Evolutionary conservation across 495 filamentous ascomycete species (phyloP), one percentile per base, ranked within the genome.

Genomic region (Aspergillus cavernicola): DNA sequence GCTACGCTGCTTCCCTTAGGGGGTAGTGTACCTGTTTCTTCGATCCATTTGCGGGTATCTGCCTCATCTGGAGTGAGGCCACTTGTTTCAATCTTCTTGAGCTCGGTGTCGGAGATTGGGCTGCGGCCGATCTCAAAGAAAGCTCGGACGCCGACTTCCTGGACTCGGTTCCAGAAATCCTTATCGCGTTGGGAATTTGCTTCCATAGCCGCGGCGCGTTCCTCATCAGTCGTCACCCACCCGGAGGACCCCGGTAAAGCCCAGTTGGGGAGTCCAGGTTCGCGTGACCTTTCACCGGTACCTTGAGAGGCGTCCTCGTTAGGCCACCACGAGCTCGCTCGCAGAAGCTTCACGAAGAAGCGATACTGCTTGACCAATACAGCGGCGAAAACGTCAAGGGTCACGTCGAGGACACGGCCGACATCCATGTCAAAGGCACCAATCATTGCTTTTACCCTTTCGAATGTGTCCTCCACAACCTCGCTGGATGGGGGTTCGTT

Each of bases 311-410:
- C 55, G 26, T 73, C 66, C 43, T 80, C 81, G 42, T 87, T 82
- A 2, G 95, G 95, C 95, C 95, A 99, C 93, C 93, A 99, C 15
- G 93, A 92, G 73, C 95, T 97, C 38, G 83, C 81, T 15, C 91
- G 82, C 13, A 97, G 74, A 22, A 97, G 81, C 66, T 92, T 96
- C 64, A 96, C 84, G 61, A 96, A 96, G 74, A 97, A 97, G 5
- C 86, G 81, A 62, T 85, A 90, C 51, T 95, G 85, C 55, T 88
- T 88, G 40, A 95, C 83, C 45, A 96, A 79, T 3, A 89, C 82
- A 28, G 87, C 85, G 4, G 90, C 91, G 53, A 91, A 92, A 15
- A 92, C 89, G 66, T 96, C 90, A 6, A 96, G 74, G 6, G 86
- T 89, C 20, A 97, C 87, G 71, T 99, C 95, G 3, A 99, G 78